Base-by-base conservation (phyloP, 371 early-diverging fungal species). In the Rhizopus microsporus region DNA sequence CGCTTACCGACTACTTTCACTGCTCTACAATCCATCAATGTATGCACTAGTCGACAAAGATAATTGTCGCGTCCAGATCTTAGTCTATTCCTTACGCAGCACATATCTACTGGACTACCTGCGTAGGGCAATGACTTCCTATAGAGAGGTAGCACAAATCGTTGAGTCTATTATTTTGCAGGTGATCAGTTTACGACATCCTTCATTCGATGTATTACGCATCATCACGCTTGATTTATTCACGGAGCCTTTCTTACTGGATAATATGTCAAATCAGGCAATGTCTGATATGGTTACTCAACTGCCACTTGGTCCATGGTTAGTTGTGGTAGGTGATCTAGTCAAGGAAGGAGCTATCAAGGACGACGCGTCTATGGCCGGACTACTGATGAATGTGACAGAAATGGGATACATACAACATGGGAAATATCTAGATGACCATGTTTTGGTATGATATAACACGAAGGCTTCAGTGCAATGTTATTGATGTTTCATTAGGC, bases 381-480 rank as follows among this genome's bases (percentile, higher is more conserved):
- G 70, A 12, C 48, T 75, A 17, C 47, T 72, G 34, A 72, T 72
- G 34, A 75, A 75, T 54, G 48, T 72, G 3, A 75, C 68, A 10
- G 51, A 59, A 12, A 39, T 75, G 37, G 61, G 62, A 17, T 60
- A 63, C 10, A 39, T 54, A 3, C 46, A 67, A 8, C 49, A 62
- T 3, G 72, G 58, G 10, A 48, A 48, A 3, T 52, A 53, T 45
- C 29, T 71, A 0, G 54, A 63, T 10, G 51, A 32, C 5, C 17
- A 68, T 50, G 47, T 46, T 35, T 56, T 50, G 42, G 13, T 2
- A 51, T 31, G 30, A 23, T 23, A 23, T 23, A 23, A 23, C 23
- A 23, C 2, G 23, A 23, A 23, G 23, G 23, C 23, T 2, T 1
- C 9, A 40, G 12, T 35, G 5, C 12, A 47, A 4, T 23, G 3